Conservation (phyloP, 495 filamentous ascomycete genomes). For the Neurospora terricola region DNA sequence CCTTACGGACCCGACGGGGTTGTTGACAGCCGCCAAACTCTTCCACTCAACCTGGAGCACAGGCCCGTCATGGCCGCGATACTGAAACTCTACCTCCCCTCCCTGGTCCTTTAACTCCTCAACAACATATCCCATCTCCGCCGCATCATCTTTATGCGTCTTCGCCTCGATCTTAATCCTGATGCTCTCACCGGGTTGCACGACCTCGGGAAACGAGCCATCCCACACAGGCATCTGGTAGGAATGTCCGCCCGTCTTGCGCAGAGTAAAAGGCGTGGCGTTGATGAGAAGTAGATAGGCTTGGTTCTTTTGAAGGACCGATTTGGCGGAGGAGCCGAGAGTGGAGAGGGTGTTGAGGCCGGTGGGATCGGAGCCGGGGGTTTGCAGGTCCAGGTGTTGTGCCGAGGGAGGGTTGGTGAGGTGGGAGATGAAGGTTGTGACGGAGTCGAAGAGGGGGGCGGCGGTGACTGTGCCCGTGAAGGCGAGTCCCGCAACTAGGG, state of each 20-base stretch:
- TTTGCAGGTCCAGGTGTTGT: neutral
- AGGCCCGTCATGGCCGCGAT: neutral
- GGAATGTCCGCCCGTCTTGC: neutral
- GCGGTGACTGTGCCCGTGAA: too few species aligned
- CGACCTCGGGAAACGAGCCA: neutral
- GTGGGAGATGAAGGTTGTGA: neutral
- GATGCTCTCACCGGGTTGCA: neutral
- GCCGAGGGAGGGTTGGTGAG: neutral
- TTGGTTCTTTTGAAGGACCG: neutral
- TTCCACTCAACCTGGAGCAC: neutral
- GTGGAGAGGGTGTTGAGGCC: neutral
- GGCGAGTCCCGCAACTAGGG: too few species aligned
- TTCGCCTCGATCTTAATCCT: neutral
- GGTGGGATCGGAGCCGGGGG: neutral
- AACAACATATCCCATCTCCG: neutral
- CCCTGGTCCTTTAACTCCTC: neutral
- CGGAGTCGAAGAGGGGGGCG: neutral
- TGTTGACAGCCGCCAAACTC: neutral
- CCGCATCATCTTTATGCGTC: neutral
- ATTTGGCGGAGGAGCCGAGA: neutral
- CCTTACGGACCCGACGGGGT: too few species aligned
- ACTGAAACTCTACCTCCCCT: neutral
- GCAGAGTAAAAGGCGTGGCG: neutral
- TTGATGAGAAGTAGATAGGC: neutral
- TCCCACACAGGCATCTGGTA: conserved; percentile 2